Evolutionary conservation across 139 green algal species (phyloP), one percentile per base, ranked within the genome.

Genomic region (Pseudopediastrum boryanum): DNA sequence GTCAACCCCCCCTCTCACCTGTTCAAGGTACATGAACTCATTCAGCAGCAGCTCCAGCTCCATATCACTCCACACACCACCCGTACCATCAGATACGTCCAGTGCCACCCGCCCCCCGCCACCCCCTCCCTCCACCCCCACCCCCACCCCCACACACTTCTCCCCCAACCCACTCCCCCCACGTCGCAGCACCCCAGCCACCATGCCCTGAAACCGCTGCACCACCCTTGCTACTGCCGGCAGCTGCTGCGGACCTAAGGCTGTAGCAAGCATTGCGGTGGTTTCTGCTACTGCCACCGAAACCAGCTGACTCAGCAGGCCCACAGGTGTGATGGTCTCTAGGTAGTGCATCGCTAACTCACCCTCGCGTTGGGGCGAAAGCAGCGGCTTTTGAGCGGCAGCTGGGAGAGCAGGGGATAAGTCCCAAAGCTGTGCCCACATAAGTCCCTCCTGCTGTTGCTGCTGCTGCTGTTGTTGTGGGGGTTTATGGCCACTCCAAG

Each of bases 291-390:
- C 43, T 2, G 75, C 91, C 8, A 87, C 50, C 2, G 84, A 82
- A 42, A 93, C 78, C 68, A 97, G 86, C 72, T 90, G 84, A 8
- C 84, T 67, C 48, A 90, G 92, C 36, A 94, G 73, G 19, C 74
- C 77, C 0, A 25, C 56, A 9, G 91, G 90, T 0, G 78, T 72
- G 23, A 95, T 64, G 0, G 90, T 94, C 67, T 97, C 93, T 59
- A 96, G 69, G 29, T 87, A 90, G 76, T 97, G 91, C 44, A 97
- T 78, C 21, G 87, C 90, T 1, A 86, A 82, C 84, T 97, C 93
- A 13, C 90, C 93, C 67, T 96, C 90, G 56, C 89, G 54, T 13
- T 56, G n/a, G 0, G 91, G 81, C 65, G 95, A 85, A 71, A 95
- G 87, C 75, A 96, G 83, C 9, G 88, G 86, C 75, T 84, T 79